Evolutionary conservation across 768 basidiomycete species (phyloP), one percentile per base, ranked within the genome.

Genomic region (Suillus subalutaceus): DNA sequence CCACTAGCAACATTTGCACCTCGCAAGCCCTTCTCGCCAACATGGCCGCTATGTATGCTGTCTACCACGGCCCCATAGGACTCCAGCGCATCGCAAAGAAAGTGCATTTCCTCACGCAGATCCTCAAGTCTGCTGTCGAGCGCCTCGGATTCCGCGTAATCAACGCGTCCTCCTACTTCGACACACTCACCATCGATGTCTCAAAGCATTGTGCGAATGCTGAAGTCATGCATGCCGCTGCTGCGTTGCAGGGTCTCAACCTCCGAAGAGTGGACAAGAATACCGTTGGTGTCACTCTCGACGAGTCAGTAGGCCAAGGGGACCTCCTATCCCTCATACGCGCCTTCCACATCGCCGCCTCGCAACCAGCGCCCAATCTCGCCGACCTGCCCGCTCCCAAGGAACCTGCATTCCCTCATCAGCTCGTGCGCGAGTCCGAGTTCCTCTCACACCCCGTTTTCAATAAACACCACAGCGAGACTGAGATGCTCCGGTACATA

Each of bases 31-130:
- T 99, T 20, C 91, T 99, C 35, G 97, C 97, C 23, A 99, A 99
- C 79, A 98, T 98, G 94, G 94, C 97, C 23, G 96, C 96, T 43
- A 98, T 99, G 97, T 96, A 95, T 74, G 96, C 96, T 7, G 88
- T 98, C 26, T 99, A 97, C 77, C 97, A 99, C 73, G 97, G 97
- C 13, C 92, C 97, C 0, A 84, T 82, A 53, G 96, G 96, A 65
- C 84, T 99, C 37, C 81, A 83, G 65, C 87, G 88, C 56, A 98
- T 99, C 68, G 96, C 95, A 23, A 82, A 85, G 74, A 94, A 93
- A 79, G 93, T 98, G n/a, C 95, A 99, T 77, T 84, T 88, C 23
- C 87, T 94, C 70, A 91, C 97, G 0, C 88, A 90, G 64, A 83
- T 94, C 63, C 86, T 98, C 71, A 89, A 86, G 73, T 76, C 81